These are phyloP conservation scores for Phanerochaete carnosa DNA, from an alignment of 768 basidiomycete genomes.

Conservation along the genomic window DNA sequence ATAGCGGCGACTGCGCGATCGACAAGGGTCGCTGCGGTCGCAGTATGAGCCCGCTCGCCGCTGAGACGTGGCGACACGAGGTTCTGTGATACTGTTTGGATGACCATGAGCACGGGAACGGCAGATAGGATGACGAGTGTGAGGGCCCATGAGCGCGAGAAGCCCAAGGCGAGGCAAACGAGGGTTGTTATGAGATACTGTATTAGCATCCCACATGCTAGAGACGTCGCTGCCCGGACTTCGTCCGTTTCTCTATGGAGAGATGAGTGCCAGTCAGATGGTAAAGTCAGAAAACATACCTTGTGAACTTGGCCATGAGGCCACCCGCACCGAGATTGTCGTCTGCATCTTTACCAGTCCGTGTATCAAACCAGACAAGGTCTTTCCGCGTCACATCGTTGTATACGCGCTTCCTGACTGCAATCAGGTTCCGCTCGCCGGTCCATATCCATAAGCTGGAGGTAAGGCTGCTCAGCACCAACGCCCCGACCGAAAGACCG, in stretches of 20 bases:
- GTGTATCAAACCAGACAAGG: conserved; percentile 90
- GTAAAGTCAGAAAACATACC: conserved; percentile 38
- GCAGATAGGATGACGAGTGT: conserved; percentile 91
- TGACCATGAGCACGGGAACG: conserved; percentile 75
- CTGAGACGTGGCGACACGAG: conserved; percentile 65
- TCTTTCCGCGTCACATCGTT: conserved; percentile 60
- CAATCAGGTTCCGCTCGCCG: conserved; percentile 75
- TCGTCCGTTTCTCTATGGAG: conserved; percentile 86
- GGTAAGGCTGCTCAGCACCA: conserved; percentile 72
- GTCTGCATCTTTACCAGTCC: conserved; percentile 69
- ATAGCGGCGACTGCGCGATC: conserved; percentile 78
- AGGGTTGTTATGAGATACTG: conserved; percentile 81
- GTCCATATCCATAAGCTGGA: conserved; percentile 83
- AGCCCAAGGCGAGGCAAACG: conserved; percentile 78
- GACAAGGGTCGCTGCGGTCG: conserved; percentile 72
- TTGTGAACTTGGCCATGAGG: conserved; percentile 89
- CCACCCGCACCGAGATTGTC: conserved; percentile 78
- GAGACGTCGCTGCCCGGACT: conserved; percentile 79
- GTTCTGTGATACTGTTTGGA: conserved; percentile 72
- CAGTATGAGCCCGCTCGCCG: conserved; percentile 62
- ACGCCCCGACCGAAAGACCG: conserved; percentile 59
- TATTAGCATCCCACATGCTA: conserved; percentile 72
- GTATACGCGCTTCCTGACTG: conserved; percentile 68
- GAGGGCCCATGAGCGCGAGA: conserved; percentile 74
- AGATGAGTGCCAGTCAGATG: neutral